phyloP scores from a whole-genome alignment of 2,329 filamentous ascomycete genomes.

The Chrysosporium keratinophilum region DNA sequence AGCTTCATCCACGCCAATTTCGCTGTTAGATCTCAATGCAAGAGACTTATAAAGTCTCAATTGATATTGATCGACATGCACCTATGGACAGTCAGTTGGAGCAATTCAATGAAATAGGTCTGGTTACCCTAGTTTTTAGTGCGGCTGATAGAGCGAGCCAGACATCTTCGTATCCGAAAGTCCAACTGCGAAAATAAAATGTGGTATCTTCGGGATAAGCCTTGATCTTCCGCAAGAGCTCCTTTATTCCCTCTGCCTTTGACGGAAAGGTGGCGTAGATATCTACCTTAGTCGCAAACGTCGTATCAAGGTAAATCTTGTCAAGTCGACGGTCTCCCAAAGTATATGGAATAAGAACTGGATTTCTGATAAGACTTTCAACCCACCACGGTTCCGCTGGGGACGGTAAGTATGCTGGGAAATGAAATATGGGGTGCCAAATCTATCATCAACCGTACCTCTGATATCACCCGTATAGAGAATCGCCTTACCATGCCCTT shows the following conservation, averaged over 20 bases:
- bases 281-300: constrained; percentile 50
- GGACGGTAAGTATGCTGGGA: constrained; percentile 8
- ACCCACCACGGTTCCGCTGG: constrained; percentile 74
- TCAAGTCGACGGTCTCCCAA: constrained; percentile 57
- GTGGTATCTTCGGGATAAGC: constrained; percentile 61
- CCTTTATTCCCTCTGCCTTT: constrained; percentile 64
- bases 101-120: neutral
- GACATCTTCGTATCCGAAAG: constrained; percentile 85
- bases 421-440: neutral
- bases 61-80: constrained; percentile 79
- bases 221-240: constrained; percentile 59
- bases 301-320: constrained; percentile 82
- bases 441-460: constrained; percentile 28
- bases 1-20: constrained; percentile 46
- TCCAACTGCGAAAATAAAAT: constrained; percentile 84
- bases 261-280: constrained; percentile 46
- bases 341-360: constrained; percentile 63
- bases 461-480: constrained; percentile 85
- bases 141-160: constrained; percentile 70
- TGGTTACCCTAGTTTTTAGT: constrained; percentile 51
- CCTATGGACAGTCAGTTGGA: constrained; percentile 32
- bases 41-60: constrained; percentile 60
- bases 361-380: constrained; percentile 58
- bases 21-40: constrained; percentile 33
- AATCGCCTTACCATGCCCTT: constrained; percentile 59